Evolutionary conservation across 2,329 filamentous ascomycete genomes (phyloP).

Genomic region (Paecilomyces variotii): DNA sequence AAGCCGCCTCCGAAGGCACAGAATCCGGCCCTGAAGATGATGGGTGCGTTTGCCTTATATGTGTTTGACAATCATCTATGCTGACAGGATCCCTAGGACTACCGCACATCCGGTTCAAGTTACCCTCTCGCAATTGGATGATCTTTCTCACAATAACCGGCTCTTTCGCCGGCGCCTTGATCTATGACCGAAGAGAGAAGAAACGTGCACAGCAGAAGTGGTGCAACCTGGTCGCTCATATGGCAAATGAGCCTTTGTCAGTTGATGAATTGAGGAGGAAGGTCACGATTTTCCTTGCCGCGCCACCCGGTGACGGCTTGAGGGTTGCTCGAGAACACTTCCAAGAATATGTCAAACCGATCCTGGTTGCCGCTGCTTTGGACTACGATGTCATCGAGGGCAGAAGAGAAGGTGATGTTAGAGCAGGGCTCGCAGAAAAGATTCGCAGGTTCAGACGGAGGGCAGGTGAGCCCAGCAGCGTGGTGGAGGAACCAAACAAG

Average conservation of each 20-base stretch:
- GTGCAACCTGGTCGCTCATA: conserved; percentile 74
- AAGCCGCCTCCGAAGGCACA: conserved; percentile 11
- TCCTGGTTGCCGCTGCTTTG: conserved; percentile 78
- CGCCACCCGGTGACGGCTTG: conserved; percentile 79
- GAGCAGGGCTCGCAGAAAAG: conserved; percentile 77
- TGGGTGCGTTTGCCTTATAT: conserved; percentile 10
- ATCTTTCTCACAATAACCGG: conserved; percentile 81
- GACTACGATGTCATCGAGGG: conserved; percentile 97
- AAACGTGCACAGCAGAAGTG: conserved; percentile 77
- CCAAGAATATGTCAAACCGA: conserved; percentile 88
- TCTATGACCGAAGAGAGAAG: conserved; percentile 91
- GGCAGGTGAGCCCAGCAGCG: conserved; percentile 47
- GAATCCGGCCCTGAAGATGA: conserved; percentile 15
- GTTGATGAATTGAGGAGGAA: conserved; percentile 69
- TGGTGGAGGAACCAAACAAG: conserved; percentile 39
- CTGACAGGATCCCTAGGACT: conserved; percentile 49
- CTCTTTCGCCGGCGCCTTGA: conserved; percentile 68
- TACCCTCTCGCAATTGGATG: conserved; percentile 95
- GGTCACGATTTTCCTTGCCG: conserved; percentile 76
- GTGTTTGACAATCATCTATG: not conserved
- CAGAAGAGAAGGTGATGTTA: conserved; percentile 81
- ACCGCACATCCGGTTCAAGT: conserved; percentile 70
- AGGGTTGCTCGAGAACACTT: conserved; percentile 88
- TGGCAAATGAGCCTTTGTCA: conserved; percentile 68
- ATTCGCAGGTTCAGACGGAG: conserved; percentile 61